Base-by-base conservation (phyloP, 192 early-diverging fungal genomes). In the Coemansia sp. region DNA sequence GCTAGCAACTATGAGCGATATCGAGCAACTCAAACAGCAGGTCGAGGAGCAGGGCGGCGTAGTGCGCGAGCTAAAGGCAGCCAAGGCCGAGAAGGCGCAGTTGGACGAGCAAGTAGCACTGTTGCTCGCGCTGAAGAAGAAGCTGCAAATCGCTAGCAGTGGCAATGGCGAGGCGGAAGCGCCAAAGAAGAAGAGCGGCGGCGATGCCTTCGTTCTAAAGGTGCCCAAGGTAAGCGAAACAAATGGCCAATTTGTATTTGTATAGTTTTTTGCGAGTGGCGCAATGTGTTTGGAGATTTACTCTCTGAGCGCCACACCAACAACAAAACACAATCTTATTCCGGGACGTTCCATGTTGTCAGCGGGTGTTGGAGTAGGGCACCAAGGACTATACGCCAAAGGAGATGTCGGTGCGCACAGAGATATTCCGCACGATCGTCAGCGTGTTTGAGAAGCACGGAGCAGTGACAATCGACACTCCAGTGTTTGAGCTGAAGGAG, bases 401-500 rank as follows among this genome's bases (percentile, higher is more conserved):
- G 70, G 97, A 99, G 61, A 99, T 99, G 97, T 91, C 97, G n/a
- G 84, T 98, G 57, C 89, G 97, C 17, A 91, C 96, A 68, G 83
- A 91, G 65, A 93, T 99, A 41, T 98, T 98, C 68, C 73, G 84
- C 10, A 96, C 91, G 11, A 96, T 99, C 64, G 89, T 86, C 22
- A 51, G 45, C 3, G 88, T 98, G 32, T 98, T 99, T 85, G 95
- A 98, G 71, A 89, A 91, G 62, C 97, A 99, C 86, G 96, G 97
- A 40, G 97, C 92, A 10, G 94, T 98, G 32, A 98, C 97, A 2
- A 98, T 99, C 67, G 96, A 99, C 62, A 99, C 97, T 2, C 97
- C 97, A 6, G 97, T 99, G 51, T 99, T 98, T 83, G 97, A 99
- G 83, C 88, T 97, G 25, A 97, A 91, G 76, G 97, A 99, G 70